Percentiles rank a stretch among this genome's conserved stretches.
These are phyloP conservation scores for Lasiosphaeriaceae sp. DNA, from an alignment of 495 filamentous ascomycete genomes.

Conservation along the genomic window DNA sequence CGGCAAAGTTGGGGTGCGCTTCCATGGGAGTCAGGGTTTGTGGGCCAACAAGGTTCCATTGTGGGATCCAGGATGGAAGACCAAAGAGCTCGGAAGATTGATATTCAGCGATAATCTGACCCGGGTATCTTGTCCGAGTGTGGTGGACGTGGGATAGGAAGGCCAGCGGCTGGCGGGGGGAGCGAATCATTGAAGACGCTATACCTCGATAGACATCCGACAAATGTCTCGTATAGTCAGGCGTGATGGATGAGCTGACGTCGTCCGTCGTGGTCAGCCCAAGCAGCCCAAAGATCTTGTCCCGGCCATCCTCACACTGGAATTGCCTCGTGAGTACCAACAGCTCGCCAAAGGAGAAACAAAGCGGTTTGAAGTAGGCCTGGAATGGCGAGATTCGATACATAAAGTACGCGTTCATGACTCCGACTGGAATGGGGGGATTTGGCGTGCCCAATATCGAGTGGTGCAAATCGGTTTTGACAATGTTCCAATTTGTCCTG, in stretches of 20 bases:
- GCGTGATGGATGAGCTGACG: neutral
- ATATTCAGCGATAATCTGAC: too few relatives aligned
- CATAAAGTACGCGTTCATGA: slow-evolving; percentile 19
- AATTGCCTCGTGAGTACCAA: slow-evolving; percentile 15
- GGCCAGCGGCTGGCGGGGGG: too few relatives aligned
- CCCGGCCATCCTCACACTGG: slow-evolving; percentile 1
- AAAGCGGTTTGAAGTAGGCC: slow-evolving; percentile 2
- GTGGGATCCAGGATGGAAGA: too few relatives aligned
- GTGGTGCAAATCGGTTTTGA: neutral
- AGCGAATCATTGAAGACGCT: too few relatives aligned
- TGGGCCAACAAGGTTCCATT: too few relatives aligned
- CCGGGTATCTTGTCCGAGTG: too few relatives aligned
- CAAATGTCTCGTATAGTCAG: too few relatives aligned
- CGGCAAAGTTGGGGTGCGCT: too few relatives aligned
- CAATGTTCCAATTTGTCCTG: slow-evolving; percentile 9
- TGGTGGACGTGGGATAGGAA: too few relatives aligned
- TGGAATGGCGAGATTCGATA: slow-evolving; percentile 9
- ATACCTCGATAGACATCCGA: too few relatives aligned
- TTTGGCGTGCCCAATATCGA: neutral
- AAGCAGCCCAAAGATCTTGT: slow-evolving; percentile 15
- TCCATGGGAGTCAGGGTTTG: too few relatives aligned
- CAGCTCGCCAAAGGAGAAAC: slow-evolving; percentile 13
- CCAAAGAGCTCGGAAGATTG: too few relatives aligned
- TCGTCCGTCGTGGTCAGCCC: slow-evolving; percentile 11
- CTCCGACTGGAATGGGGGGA: neutral